Evolutionary conservation across 352 stramenopile genomes (phyloP).

Genomic region (Pythium sp.): DNA sequence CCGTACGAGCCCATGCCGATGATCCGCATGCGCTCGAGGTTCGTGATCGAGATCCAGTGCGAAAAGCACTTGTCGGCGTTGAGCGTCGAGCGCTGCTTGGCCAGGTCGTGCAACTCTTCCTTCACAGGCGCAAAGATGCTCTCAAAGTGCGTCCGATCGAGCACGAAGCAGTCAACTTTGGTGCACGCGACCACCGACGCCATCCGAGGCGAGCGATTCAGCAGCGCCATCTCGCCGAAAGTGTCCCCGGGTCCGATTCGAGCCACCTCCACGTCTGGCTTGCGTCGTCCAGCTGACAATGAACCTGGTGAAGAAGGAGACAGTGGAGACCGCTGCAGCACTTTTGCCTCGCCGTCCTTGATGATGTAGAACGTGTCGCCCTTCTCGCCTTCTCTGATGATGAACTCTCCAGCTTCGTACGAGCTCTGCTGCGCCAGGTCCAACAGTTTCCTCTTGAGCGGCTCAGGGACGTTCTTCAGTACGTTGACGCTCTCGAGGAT

Average conservation of each 20-base stretch:
- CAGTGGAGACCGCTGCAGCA: slow-evolving; percentile 28
- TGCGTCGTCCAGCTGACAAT: background rate
- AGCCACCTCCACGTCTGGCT: slow-evolving; percentile 21
- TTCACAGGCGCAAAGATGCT: slow-evolving; percentile 39
- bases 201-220: slow-evolving; percentile 49
- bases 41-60: slow-evolving; percentile 46
- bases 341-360: slow-evolving; percentile 43
- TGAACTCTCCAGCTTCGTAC: slow-evolving; percentile 43
- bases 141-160: slow-evolving; percentile 70
- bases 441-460: slow-evolving; percentile 44
- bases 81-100: slow-evolving; percentile 27
- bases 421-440: slow-evolving; percentile 31
- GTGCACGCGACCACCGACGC: slow-evolving; percentile 63
- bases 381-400: slow-evolving; percentile 44
- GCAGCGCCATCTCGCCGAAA: slow-evolving; percentile 62
- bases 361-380: slow-evolving; percentile 65
- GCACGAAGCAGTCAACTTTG: slow-evolving; percentile 63
- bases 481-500: slow-evolving; percentile 52
- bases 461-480: slow-evolving; percentile 39
- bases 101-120: slow-evolving; percentile 29
- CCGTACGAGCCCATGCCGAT: slow-evolving; percentile 59
- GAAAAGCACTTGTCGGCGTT: slow-evolving; percentile 48
- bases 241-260: slow-evolving; percentile 47
- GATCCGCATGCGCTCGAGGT: slow-evolving; percentile 52
- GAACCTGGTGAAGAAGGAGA: slow-evolving; percentile 8